These are phyloP conservation scores for Sporothrix pallida DNA, from an alignment of 2,329 filamentous ascomycete genomes.

Conservation along the genomic window DNA sequence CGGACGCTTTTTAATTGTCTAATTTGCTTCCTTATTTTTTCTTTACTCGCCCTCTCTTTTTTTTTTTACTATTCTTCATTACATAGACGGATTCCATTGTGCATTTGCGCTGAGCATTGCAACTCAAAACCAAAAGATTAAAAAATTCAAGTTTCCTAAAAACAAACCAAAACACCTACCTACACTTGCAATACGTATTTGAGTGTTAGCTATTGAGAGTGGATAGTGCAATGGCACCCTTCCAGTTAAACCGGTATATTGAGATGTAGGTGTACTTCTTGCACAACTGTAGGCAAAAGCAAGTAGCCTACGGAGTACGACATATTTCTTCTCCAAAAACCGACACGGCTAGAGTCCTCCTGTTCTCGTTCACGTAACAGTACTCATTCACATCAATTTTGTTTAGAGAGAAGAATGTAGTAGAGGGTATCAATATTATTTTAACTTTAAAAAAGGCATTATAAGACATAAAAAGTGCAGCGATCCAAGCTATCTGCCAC, in stretches of 20 bases:
- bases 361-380: background rate
- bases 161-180: background rate
- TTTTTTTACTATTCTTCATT: background rate
- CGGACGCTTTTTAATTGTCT: background rate
- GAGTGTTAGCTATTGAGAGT: too few species aligned
- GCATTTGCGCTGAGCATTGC: constrained; percentile 6
- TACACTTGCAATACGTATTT: too few species aligned
- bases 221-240: too few species aligned
- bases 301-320: too few species aligned
- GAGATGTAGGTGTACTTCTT: too few species aligned
- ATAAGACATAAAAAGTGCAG: background rate
- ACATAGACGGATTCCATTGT: constrained; percentile 20
- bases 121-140: constrained; percentile 13
- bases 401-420: too few species aligned
- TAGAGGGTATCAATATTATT: constrained; percentile 23
- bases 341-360: background rate
- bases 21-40: background rate
- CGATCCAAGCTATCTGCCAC: too few species aligned
- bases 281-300: too few species aligned
- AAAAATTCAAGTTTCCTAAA: background rate
- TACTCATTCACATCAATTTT: too few species aligned
- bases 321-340: too few species aligned
- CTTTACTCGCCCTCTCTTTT: background rate
- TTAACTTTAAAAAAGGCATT: background rate
- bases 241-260: too few species aligned